Evolutionary conservation across 352 stramenopile species (phyloP).

Genomic region (Phytophthora pseudosyringae): DNA sequence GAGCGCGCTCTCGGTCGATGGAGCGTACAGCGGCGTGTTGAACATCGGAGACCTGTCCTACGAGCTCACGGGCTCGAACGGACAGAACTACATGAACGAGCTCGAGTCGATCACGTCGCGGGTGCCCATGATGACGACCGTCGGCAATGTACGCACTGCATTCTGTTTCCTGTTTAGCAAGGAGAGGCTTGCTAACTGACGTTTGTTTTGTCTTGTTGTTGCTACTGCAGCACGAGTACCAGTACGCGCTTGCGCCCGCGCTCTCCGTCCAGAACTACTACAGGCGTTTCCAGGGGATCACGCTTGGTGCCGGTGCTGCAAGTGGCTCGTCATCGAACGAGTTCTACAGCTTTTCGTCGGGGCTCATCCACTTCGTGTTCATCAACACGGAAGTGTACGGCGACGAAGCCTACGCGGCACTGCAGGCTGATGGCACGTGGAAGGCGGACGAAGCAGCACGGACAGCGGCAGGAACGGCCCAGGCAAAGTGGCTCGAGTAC

Average conservation of each 20-base stretch:
- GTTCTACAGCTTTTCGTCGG: slow-evolving; percentile 80
- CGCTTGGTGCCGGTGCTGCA: slow-evolving; percentile 50
- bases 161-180: not conserved
- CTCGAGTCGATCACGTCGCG: slow-evolving; percentile 60
- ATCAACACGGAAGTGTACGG: slow-evolving; percentile 85
- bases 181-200: not conserved
- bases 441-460: slow-evolving; percentile 53
- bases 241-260: slow-evolving; percentile 56
- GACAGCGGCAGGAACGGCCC: slow-evolving; percentile 28
- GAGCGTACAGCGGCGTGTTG: slow-evolving; percentile 60
- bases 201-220: slow-evolving; percentile 1
- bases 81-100: slow-evolving; percentile 78
- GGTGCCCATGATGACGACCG: slow-evolving; percentile 77
- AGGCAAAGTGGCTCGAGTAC: slow-evolving; percentile 72
- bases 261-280: slow-evolving; percentile 81
- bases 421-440: slow-evolving; percentile 63
- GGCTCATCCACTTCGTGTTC: slow-evolving; percentile 74
- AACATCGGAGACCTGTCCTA: slow-evolving; percentile 82
- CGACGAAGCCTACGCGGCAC: slow-evolving; percentile 58
- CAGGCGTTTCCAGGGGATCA: slow-evolving; percentile 62
- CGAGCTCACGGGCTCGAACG: slow-evolving; percentile 66
- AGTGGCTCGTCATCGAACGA: slow-evolving; percentile 75
- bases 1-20: slow-evolving; percentile 41
- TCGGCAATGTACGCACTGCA: slow-evolving; percentile 63
- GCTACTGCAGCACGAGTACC: slow-evolving; percentile 66